A percentile compares a stretch with the other conserved stretches of the same genome.
phyloP scores from a whole-genome alignment of 140 eudicot species.

The Flaveria floridana region DNA sequence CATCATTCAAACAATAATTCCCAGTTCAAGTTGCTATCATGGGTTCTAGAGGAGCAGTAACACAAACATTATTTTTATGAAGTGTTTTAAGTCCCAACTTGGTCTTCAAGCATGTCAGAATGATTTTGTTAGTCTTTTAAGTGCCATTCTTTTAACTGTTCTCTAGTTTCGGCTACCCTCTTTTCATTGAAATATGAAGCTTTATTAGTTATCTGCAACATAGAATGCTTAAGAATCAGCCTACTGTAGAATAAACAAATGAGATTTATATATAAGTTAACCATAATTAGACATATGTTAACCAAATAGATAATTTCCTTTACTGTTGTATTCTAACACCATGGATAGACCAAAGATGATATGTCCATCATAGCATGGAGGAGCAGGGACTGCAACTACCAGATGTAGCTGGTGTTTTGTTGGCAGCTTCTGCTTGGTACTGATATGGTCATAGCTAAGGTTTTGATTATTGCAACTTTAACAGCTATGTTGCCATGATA shows the following conservation, averaged over 20 bases:
- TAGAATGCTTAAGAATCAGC: not conserved
- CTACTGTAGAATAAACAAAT: not conserved
- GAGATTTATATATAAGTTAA: not conserved
- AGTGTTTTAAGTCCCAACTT: not conserved
- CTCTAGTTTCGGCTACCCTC: not conserved
- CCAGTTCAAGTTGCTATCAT: not conserved
- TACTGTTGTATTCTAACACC: not conserved
- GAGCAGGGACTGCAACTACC: not conserved
- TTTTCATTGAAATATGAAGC: not conserved
- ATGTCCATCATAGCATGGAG: not conserved
- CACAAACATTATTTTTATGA: not conserved
- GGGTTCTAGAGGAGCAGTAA: not conserved
- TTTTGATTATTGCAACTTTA: not conserved
- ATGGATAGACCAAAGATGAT: not conserved
- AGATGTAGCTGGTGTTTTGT: not conserved
- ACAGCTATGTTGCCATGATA: not conserved
- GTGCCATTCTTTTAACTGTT: not conserved
- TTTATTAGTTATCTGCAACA: not conserved
- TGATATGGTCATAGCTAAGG: not conserved
- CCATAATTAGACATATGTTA: not conserved
- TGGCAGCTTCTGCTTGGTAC: not conserved
- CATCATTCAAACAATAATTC: not conserved
- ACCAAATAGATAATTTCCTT: not conserved
- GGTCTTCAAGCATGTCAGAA: not conserved
- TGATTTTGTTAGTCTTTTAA: slow-evolving; percentile 1